Percentiles rank a stretch among this genome's conserved stretches.
Conservation (phyloP, 768 basidiomycete genomes). For the Sporobolomyces pararoseus region DNA sequence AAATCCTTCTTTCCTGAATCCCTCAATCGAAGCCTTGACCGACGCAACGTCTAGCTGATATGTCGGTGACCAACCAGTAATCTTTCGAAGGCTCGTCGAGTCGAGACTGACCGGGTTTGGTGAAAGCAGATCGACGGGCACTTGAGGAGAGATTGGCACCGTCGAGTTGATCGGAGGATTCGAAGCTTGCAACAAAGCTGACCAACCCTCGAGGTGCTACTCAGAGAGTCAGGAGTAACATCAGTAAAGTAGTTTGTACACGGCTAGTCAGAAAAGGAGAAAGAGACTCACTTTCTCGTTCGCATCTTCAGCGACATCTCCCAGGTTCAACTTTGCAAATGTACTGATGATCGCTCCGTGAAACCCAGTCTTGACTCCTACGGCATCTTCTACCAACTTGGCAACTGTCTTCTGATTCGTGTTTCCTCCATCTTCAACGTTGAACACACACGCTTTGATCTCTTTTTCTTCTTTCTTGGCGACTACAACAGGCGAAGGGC, state of each 20-base stretch:
- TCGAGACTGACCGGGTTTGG: constrained; percentile 36
- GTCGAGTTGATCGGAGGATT: constrained; percentile 33
- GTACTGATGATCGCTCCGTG: constrained; percentile 33
- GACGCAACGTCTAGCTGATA: constrained; percentile 13
- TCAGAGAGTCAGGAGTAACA: not conserved
- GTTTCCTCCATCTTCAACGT: constrained; percentile 35
- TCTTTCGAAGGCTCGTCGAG: constrained; percentile 4
- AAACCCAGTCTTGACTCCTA: constrained; percentile 41
- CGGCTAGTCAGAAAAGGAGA: not conserved
- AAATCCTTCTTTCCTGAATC: constrained; percentile 37
- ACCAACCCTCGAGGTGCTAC: constrained; percentile 41
- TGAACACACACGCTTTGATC: constrained; percentile 32
- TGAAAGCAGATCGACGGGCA: constrained; percentile 35
- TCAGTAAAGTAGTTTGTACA: no score
- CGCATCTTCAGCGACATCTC: constrained; percentile 37
- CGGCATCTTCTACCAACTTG: constrained; percentile 20
- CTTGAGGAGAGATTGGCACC: constrained; percentile 37
- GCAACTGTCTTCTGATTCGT: constrained; percentile 38
- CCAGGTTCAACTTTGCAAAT: constrained; percentile 42
- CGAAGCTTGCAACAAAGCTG: constrained; percentile 31
- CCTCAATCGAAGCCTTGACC: constrained; percentile 26
- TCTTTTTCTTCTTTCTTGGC: constrained; percentile 26
- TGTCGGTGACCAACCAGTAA: constrained; percentile 37
- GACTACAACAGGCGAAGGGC: not conserved
- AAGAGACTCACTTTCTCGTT: constrained; percentile 36